phyloP scores from a whole-genome alignment of 805 yeast species.

The Nakazawaea pomicola region DNA sequence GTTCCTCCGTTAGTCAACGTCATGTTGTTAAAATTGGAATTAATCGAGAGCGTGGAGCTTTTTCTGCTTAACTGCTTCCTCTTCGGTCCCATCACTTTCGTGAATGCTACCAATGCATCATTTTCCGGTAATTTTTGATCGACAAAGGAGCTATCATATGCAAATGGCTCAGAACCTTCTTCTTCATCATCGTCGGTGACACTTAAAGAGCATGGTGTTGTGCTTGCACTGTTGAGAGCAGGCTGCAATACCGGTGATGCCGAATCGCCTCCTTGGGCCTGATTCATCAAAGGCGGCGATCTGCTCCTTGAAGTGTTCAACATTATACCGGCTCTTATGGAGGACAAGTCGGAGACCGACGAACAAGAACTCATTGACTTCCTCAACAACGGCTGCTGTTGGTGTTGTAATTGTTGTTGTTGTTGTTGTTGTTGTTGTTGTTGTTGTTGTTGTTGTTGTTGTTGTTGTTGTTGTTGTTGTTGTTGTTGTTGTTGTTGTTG shows the following conservation, averaged over 20 bases:
- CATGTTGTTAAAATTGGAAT: conserved; percentile 10
- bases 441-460: conserved; percentile 9
- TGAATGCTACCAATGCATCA: conserved; percentile 11
- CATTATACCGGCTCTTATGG: neutral
- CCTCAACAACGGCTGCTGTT: conserved; percentile 7
- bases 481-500: conserved; percentile 10
- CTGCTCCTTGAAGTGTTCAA: conserved; percentile 9
- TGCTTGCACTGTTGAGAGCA: conserved; percentile 3
- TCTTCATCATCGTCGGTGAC: conserved; percentile 12
- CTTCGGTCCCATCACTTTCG: conserved; percentile 11
- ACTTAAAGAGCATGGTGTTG: conserved; percentile 9
- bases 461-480: conserved; percentile 10
- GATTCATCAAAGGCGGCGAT: conserved; percentile 8
- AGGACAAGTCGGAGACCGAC: conserved; percentile 5
- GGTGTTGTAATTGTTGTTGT: conserved; percentile 6
- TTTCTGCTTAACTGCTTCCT: conserved; percentile 10
- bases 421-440: conserved; percentile 10
- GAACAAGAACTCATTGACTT: conserved; percentile 11
- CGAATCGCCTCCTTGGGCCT: too few relatives aligned
- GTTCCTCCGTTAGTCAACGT: conserved; percentile 7
- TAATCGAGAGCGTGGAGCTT: conserved; percentile 9
- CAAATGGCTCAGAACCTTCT: neutral
- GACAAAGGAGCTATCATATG: neutral
- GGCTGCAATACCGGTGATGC: conserved; percentile 4
- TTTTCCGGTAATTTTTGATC: neutral